Percentiles rank a stretch among this genome's conserved stretches.
Evolutionary conservation across 768 basidiomycete species (phyloP).

Genomic region (Clavaria fumosa): DNA sequence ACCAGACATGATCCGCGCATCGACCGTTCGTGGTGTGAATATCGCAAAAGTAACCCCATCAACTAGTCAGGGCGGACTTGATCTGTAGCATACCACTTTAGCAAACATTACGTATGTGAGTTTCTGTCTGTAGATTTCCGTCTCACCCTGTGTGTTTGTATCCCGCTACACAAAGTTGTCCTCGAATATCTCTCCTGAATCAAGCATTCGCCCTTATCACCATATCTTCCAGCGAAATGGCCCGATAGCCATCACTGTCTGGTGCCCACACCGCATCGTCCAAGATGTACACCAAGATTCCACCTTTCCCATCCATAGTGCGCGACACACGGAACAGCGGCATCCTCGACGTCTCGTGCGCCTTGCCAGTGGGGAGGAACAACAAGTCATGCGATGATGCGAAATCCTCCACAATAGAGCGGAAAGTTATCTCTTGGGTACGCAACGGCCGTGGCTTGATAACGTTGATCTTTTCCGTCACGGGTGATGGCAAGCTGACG

Average conservation of each 20-base stretch:
- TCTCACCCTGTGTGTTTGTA: no score
- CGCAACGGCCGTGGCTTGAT: conserved; percentile 28
- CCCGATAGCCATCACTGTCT: conserved; percentile 49
- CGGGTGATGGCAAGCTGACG: conserved; percentile 25
- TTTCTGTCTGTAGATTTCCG: no score
- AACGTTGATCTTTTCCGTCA: conserved; percentile 19
- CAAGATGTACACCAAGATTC: conserved; percentile 74
- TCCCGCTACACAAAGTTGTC: no score
- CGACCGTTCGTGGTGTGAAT: no score
- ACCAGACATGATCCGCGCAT: no score
- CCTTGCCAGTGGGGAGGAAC: conserved; percentile 77
- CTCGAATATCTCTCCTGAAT: no score
- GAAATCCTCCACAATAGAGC: conserved; percentile 82
- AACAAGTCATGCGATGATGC: conserved; percentile 76
- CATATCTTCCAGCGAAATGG: conserved; percentile 83
- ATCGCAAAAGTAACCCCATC: no score
- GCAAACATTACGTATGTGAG: no score
- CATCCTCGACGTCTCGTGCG: conserved; percentile 76
- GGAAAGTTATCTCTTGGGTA: conserved; percentile 79
- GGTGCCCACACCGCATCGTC: conserved; percentile 91
- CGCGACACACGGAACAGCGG: conserved; percentile 75
- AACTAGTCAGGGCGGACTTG: no score
- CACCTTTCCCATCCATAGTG: conserved; percentile 70
- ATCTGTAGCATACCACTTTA: no score
- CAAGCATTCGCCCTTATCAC: conserved; percentile 34